Evolutionary conservation across 306 rosid genomes (phyloP), one percentile per base, ranked within the genome.

Genomic region (Ormosia semicastrata): DNA sequence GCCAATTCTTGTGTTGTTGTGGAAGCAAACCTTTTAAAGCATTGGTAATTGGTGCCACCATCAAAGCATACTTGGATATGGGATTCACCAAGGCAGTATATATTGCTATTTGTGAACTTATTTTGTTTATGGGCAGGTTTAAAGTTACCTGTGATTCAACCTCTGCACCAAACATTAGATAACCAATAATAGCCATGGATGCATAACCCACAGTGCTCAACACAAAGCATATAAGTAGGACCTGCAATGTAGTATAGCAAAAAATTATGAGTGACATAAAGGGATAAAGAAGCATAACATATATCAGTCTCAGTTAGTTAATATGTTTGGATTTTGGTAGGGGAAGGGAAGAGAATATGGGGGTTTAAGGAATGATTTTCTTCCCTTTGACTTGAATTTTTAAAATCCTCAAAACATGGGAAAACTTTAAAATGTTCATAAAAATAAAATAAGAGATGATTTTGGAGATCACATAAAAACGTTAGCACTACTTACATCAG

Each of bases 11-110:
- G 80, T 56, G 29, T 10, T 59, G 49, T 17, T 73, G 46, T 52
- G 89, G 84, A 58, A 89, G 39, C 14, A 88, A 65, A 0, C 24
- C 83, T 82, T 94, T 88, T 2, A 82, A 33, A 8, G 91, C 91
- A 63, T 80, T 86, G 13, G 84, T 78, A 4, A 90, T 76, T 36
- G 98, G 98, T 2, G 88, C 87, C 1, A 92, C 85, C 92, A 92
- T 90, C 78, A 94, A 84, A 40, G 92, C 95, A 75, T 90, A 94
- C 86, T 92, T 94, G 71, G 95, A 82, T 43, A 94, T 82, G 12
- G 98, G 98, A 66, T 74, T 94, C 1, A 89, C 89, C 81, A 90
- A 74, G 47, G 92, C 88, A 0, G 98, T 92, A 87, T 85, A 94
- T 62, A 92, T 89, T 43, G 94, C 97, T 2, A 94, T 76, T 52